Evolutionary conservation across 192 early-diverging fungal species (phyloP).

Genomic region (Phlyctochytrium bullatum): DNA sequence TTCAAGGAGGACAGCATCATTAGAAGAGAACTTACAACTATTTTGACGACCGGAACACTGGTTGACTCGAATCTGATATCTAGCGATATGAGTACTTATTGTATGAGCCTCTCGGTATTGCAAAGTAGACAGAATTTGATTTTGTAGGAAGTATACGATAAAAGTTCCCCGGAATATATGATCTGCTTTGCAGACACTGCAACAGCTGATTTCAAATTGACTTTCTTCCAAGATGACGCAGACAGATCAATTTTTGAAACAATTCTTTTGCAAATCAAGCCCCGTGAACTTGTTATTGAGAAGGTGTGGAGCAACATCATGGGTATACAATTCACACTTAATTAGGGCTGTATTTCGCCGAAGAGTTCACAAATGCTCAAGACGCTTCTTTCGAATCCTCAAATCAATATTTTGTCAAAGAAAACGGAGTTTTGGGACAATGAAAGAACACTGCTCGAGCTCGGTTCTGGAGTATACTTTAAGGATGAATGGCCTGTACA

Average conservation of each 20-base stretch:
- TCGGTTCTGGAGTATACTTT: constrained; percentile 57
- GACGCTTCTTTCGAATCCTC: constrained; percentile 1
- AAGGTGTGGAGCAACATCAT: constrained; percentile 43
- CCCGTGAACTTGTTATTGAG: constrained; percentile 86
- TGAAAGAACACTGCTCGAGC: constrained; percentile 47
- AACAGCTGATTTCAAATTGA: constrained; percentile 86
- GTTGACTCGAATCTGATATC: constrained; percentile 85
- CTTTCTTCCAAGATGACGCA: constrained; percentile 77
- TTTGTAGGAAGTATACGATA: not conserved
- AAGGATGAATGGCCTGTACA: constrained; percentile 14
- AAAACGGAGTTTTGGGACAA: constrained; percentile 64
- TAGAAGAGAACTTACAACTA: constrained; percentile 75
- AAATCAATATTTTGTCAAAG: not conserved
- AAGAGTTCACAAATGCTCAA: not conserved
- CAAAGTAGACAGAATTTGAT: constrained; percentile 10
- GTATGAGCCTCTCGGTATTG: constrained; percentile 88
- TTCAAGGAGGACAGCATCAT: constrained; percentile 72
- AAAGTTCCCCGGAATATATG: not conserved
- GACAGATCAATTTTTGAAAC: constrained; percentile 92
- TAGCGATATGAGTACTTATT: constrained; percentile 89
- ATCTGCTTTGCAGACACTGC: constrained; percentile 94
- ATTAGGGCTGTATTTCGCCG: constrained; percentile 12
- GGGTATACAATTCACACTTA: not conserved
- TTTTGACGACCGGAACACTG: constrained; percentile 89
- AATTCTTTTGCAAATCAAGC: constrained; percentile 86